Evolutionary conservation across 441 rosid genomes (phyloP), one percentile per base, ranked within the genome.

Genomic region (Erodium trifolium): DNA sequence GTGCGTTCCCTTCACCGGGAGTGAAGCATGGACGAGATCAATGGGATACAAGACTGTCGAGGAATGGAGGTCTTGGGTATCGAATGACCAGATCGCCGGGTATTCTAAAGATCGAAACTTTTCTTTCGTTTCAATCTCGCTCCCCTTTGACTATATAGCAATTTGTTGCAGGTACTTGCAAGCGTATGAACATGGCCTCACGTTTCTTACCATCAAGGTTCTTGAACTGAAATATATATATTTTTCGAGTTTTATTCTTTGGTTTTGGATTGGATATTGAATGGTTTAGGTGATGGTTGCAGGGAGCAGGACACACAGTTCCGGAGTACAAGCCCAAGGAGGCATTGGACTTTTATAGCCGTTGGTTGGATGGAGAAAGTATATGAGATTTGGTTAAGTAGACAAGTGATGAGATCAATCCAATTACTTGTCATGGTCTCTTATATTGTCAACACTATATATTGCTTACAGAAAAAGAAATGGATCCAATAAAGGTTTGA

Each of bases 231-330:
- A 23, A 23, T 23, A 23, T 23, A 23, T 23, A 23, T 23, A 23
- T 23, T 23, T 3, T 39, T 39, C 0, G 10, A 39, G 45, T 39
- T 39, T 34, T 7, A 31, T 6, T 49, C 1, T 11, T 31, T 35
- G 1, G 3, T 34, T 11, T 16, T 2, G 37, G 14, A 11, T 60
- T 67, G 3, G 8, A 4, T 16, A 12, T 5, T 67, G 29, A 0
- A 43, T 65, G 47, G 37, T 39, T 0, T 14, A 65, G 67, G 1
- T 67, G 0, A 9, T 63, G 12, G 17, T 53, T 65, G 41, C 85
- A 87, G 90, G 92, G 92, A 3, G 85, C 92, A 34, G 92, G 92
- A 18, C 92, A 87, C 70, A 87, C 89, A 0, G 92, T 85, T 7
- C 88, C 90, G 0, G 85, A 87, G 68, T 85, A 85, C 85, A 87